Conservation (phyloP, 1,284 basidiomycete species). For the Irpex lacteus region DNA sequence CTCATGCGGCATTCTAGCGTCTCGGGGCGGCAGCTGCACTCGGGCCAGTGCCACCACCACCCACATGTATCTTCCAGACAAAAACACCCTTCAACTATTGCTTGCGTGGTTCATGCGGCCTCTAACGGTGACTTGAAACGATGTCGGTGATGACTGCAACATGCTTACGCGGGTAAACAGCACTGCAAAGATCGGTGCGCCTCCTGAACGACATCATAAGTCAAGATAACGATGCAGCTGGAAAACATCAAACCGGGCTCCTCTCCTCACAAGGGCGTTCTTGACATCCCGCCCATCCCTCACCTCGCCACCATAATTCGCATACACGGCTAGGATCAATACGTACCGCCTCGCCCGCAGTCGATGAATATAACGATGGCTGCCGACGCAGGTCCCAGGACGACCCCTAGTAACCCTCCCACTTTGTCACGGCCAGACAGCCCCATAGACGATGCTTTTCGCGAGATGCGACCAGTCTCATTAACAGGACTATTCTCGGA, state of each 20-base stretch:
- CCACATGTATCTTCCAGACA: too few species aligned
- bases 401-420: background rate
- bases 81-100: too few species aligned
- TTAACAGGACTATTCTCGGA: conserved; percentile 35
- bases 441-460: conserved; percentile 6
- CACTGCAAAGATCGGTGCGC: background rate
- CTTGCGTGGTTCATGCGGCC: too few species aligned
- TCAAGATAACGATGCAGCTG: background rate
- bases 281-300: background rate
- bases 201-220: background rate
- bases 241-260: background rate
- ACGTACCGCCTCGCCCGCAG: background rate
- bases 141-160: too few species aligned
- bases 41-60: too few species aligned
- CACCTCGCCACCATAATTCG: background rate
- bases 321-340: background rate
- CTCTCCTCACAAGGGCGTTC: background rate
- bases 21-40: too few species aligned
- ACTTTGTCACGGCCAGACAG: background rate
- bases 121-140: too few species aligned
- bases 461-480: conserved; percentile 8
- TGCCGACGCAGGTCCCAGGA: background rate
- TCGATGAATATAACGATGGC: background rate
- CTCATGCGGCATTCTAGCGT: background rate
- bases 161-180: too few species aligned